Evolutionary conservation across 345 rosid genomes (phyloP).

Genomic region (Eucalyptus leucophloia): DNA sequence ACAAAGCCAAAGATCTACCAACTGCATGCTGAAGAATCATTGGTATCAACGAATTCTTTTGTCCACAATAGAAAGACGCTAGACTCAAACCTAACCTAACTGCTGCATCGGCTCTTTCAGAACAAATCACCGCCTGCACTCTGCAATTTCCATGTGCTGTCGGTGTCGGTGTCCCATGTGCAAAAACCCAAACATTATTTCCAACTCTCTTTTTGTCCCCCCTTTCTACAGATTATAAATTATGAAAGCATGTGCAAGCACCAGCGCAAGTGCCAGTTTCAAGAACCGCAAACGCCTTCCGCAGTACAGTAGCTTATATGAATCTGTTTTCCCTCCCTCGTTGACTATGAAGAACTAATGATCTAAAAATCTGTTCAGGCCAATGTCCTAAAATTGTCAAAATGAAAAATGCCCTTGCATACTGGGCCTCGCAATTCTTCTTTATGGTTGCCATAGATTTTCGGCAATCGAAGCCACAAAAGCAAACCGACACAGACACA

Average conservation of each 20-base stretch:
- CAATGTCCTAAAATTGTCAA: neutral
- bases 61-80: neutral
- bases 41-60: neutral
- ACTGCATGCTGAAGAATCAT: neutral
- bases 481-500: neutral
- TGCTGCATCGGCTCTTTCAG: neutral
- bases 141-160: neutral
- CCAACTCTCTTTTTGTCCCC: neutral
- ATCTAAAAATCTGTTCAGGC: neutral
- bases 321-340: neutral
- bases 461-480: neutral
- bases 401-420: neutral
- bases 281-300: neutral
- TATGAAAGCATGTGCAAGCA: neutral
- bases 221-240: neutral
- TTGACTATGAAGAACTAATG: neutral
- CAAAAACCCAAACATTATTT: neutral
- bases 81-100: neutral
- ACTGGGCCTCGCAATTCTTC: neutral
- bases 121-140: neutral
- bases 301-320: neutral
- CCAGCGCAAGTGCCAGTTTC: neutral
- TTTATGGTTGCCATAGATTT: neutral
- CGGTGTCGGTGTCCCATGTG: neutral
- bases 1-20: neutral